Base-by-base conservation (phyloP, 139 green algal genomes). In the Chlamydomonas sp. region DNA sequence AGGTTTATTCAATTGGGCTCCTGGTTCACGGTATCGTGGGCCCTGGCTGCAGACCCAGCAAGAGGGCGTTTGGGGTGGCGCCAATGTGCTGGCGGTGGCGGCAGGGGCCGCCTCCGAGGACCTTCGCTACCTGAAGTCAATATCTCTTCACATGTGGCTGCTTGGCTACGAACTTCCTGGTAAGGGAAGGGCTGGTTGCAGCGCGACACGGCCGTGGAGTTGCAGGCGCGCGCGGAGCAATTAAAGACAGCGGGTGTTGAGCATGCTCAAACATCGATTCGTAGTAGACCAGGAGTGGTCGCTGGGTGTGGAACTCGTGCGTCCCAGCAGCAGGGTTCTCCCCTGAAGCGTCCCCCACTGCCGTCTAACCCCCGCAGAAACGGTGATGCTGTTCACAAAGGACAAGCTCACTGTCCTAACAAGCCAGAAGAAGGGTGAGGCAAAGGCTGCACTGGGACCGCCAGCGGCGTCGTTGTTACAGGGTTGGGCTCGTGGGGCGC, bases 141-240 rank as follows among this genome's bases (percentile, higher is more conserved):
- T 95, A 17, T 92, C 96, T 4, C 86, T 99, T 63, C 97, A 99
- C 82, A 87, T 98, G 4, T 99, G 97, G 97, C 93, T 99, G 16
- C 97, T 99, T 83, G 96, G 95, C 66, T 99, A 99, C 77, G 97
- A 99, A 87, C 90, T 99, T 5, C 95, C 97, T 79, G 97, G 96
- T 96, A 67, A 69, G 86, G 79, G 68, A 63, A 18, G 63, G 9
- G n/a, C 10, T 71, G 66, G 66, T 71, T 49, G 31, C 10, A 71
- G 10, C 66, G 66, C 66, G 12, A 71, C 10, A 10, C 10, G 9
- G 66, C 66, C 66, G 12, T 71, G 31, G 31, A 71, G 10, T 71
- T 14, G 10, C 10, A 10, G 66, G 10, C 66, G 9, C 12, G 66
- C 66, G 66, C 66, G 9, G 10, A 18, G 9, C 66, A 18, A 18